Base-by-base conservation (phyloP, 2,329 filamentous ascomycete genomes). In the Fusarium sp. region DNA sequence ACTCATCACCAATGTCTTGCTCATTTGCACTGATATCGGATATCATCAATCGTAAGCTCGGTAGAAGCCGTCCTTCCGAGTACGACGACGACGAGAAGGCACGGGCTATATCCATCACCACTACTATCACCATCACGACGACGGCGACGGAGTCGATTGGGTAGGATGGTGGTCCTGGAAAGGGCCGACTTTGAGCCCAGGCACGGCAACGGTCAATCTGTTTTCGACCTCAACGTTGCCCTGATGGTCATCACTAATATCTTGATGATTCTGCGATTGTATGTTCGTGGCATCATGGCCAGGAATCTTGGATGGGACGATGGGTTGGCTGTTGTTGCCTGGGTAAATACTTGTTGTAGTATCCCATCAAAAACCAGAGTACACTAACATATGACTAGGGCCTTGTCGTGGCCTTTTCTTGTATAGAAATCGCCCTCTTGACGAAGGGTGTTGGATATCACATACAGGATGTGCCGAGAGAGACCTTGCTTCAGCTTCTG, bases 281-380 rank as follows among this genome's bases (percentile, higher is more conserved):
- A 77, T 39, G 66, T 76, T 31, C 66, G 76, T 33, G 70, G 69
- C 14, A 59, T 74, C 36, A 69, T 77, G 48, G 66, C 55, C 22
- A 78, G 61, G 35, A 67, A 64, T 42, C 62, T 78, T 33, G 75
- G 76, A 7, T 52, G 62, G 57, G 76, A 78, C 51, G 76, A 78
- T 45, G 26, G 70, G 13, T 31, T 78, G n/a, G 73, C 75, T 28
- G 33, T 65, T 41, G 42, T 78, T 31, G 58, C 76, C 24, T 78
- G 60, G 63, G 76, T 78, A 35, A 70, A 66, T 54, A 36, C 33
- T 20, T 15, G 33, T n/a, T 41, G 38, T 22, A 42, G 38, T 31
- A 18, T 26, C n/a, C 31, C n/a, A 13, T 33, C 12, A 42, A 24
- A 15, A 17, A 14, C 13, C 8, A 55, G 26, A 8, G 38, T 38